Evolutionary conservation across 352 stramenopile genomes (phyloP), one percentile per base, ranked within the genome.

Genomic region (Globisporangium iwayamae): DNA sequence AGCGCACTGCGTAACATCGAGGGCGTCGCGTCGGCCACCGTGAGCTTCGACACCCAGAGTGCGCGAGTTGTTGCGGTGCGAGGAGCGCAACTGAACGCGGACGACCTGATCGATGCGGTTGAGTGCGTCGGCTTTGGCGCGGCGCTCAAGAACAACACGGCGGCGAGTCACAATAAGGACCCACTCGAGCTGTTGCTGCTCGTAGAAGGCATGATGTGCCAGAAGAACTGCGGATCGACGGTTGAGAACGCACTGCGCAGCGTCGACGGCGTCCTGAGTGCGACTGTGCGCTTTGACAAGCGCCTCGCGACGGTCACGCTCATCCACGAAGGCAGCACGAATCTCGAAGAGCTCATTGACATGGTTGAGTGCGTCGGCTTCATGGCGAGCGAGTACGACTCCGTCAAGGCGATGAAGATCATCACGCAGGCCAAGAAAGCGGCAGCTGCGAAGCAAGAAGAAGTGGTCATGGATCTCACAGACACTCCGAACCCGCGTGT

Each of bases 161-260:
- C 43, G 7, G 22, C 48, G 32, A 2, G 3, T 25, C 5, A 63
- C 4, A 43, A 51, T 7, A 36, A 51, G 10, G 73, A 85, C 34
- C 62, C 73, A 59, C 69, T 81, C 28, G 76, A 72, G 45, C 28
- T 90, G 9, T 41, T 77, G 34, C 65, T 97, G 60, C 67, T 91
- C 32, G 85, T 98, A 3, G 93, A 98, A 66, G 93, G 93, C 52
- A 97, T 98, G 83, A 97, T 96, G 75, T 97, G 91, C 56, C 90
- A 98, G 74, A 98, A 98, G 59, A 98, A 98, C 73, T 97, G 94
- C 68, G 97, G 96, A 57, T 90, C 72, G 41, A 97, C 91, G 5
- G 89, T 97, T 4, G 65, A 92, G 70, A 94, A 93, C 70, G 88
- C 90, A 41, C 70, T 98, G 62, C 63, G 71, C n/a, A 74, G 68